phyloP scores from a whole-genome alignment of 2,329 filamentous ascomycete genomes.

The Aspergillus sp. region DNA sequence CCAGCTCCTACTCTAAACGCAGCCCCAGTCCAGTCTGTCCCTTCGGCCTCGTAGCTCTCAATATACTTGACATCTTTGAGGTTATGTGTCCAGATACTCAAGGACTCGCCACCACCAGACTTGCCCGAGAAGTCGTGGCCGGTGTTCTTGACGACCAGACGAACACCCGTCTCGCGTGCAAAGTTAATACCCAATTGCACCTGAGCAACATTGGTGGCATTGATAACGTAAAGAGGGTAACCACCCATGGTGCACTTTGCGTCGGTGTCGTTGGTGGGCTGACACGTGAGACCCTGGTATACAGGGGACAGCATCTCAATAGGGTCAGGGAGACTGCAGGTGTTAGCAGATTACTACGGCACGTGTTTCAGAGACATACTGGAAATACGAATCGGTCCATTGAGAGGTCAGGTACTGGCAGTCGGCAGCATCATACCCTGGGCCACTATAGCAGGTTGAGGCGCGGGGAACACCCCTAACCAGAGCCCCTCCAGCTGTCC shows the following conservation, averaged over 20 bases:
- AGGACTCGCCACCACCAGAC: constrained; percentile 47
- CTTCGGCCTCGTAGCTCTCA: constrained; percentile 34
- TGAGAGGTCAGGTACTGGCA: constrained; percentile 21
- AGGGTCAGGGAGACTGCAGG: constrained; percentile 20
- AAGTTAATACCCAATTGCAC: constrained; percentile 35
- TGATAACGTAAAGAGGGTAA: constrained; percentile 37
- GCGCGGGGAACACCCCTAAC: constrained; percentile 30
- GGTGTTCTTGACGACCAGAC: constrained; percentile 45
- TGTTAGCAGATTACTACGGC: not conserved
- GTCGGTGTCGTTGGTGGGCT: constrained; percentile 25
- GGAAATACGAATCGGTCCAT: constrained; percentile 27
- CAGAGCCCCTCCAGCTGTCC: constrained; percentile 24
- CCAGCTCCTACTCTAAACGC: constrained; percentile 58
- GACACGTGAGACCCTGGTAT: constrained; percentile 27
- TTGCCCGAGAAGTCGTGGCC: constrained; percentile 51
- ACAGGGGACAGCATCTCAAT: constrained; percentile 24
- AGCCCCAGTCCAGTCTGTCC: constrained; percentile 47
- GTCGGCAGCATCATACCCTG: constrained; percentile 21
- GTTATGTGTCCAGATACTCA: constrained; percentile 53
- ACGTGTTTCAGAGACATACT: constrained; percentile 16
- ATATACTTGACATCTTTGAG: constrained; percentile 46
- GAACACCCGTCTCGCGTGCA: constrained; percentile 28
- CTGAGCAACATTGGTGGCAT: constrained; percentile 34
- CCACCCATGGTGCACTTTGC: constrained; percentile 30
- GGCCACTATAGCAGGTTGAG: constrained; percentile 26